These are phyloP conservation scores for Nitzschia sp. DNA, from an alignment of 108 stramenopile genomes.

Conservation along the genomic window DNA sequence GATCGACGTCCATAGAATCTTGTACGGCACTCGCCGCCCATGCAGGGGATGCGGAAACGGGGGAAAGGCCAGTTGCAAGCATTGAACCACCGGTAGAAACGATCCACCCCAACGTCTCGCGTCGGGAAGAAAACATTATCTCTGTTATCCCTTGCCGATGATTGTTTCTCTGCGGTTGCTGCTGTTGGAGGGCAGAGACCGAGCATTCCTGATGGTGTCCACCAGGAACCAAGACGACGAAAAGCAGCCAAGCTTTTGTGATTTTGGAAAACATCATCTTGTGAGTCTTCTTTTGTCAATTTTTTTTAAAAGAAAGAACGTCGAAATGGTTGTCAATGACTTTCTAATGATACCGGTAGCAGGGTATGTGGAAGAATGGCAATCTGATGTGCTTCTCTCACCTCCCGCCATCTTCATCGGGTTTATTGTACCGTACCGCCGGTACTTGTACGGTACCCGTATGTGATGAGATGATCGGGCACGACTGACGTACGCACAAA, in stretches of 20 bases:
- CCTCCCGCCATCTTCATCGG: no score
- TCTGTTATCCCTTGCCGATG: no score
- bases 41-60: neutral
- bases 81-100: neutral
- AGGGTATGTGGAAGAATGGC: neutral
- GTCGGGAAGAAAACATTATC: constrained; percentile 1
- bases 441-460: no score
- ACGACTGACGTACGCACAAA: constrained; percentile 1
- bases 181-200: neutral
- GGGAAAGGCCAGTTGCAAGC: constrained; percentile 4
- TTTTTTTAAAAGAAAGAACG: no score
- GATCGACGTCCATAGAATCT: constrained; percentile 55
- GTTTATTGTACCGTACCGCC: no score
- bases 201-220: neutral
- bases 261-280: no score
- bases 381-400: no score
- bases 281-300: no score
- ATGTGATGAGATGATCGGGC: no score
- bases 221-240: no score
- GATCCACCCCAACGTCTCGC: constrained; percentile 5
- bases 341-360: neutral
- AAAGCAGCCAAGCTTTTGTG: no score
- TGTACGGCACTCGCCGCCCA: constrained; percentile 55
- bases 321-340: no score
- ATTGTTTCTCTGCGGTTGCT: neutral